Percentiles rank a stretch among this genome's conserved stretches.
Conservation (phyloP, 2,329 filamentous ascomycete genomes). For the Epichloe brachyelytri region DNA sequence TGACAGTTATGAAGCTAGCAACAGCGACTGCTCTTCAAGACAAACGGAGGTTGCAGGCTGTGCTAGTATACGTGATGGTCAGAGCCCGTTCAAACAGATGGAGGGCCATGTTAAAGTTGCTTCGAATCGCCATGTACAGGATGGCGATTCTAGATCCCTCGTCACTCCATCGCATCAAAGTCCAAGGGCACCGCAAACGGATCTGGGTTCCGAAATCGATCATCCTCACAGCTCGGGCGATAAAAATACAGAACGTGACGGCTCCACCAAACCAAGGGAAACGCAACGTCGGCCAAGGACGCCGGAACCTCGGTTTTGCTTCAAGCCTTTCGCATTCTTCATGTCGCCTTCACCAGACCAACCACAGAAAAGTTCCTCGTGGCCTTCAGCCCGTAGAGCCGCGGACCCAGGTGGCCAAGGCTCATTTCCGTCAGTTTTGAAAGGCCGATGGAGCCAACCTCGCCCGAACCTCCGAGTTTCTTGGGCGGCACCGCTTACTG, state of each 20-base stretch:
- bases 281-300: slow-evolving; percentile 19
- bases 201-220: background rate
- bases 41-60: background rate
- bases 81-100: background rate
- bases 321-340: slow-evolving; percentile 41
- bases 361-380: slow-evolving; percentile 1
- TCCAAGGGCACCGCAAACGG: slow-evolving; percentile 9
- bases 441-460: slow-evolving; percentile 13
- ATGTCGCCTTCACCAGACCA: slow-evolving; percentile 35
- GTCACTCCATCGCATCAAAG: slow-evolving; percentile 7
- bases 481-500: slow-evolving; percentile 3
- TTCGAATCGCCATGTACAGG: background rate
- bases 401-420: background rate
- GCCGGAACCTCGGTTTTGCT: slow-evolving; percentile 33
- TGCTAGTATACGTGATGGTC: background rate
- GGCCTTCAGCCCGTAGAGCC: background rate
- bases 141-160: background rate
- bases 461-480: background rate
- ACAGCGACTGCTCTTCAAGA: background rate
- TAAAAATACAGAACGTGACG: background rate
- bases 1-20: background rate
- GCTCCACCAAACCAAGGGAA: background rate
- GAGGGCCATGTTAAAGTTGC: background rate
- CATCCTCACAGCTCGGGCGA: background rate
- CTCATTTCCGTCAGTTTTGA: slow-evolving; percentile 19